phyloP scores from a whole-genome alignment of 2,329 filamentous ascomycete genomes.

The Aspergillus puulaauensis region DNA sequence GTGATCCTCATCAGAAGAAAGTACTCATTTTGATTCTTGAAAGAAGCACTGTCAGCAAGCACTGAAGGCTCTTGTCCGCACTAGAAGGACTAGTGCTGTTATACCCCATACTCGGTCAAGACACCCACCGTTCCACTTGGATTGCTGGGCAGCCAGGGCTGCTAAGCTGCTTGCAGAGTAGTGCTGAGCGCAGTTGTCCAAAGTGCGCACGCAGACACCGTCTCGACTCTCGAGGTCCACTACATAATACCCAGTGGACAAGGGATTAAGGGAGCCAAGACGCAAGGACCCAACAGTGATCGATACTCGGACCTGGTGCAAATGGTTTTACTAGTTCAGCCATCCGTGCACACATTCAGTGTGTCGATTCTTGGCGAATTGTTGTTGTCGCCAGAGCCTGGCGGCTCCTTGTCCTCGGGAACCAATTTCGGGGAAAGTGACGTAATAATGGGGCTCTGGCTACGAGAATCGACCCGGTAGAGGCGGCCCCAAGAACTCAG shows the following conservation, averaged over 20 bases:
- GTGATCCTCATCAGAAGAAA: neutral
- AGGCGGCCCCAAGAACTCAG: neutral
- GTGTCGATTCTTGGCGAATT: neutral
- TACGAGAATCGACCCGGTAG: neutral
- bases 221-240: neutral
- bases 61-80: neutral
- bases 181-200: too few relatives aligned
- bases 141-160: neutral
- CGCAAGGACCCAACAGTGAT: neutral
- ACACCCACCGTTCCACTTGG: neutral
- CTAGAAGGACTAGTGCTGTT: neutral
- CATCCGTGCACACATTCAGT: slow-evolving; percentile 6
- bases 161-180: too few relatives aligned
- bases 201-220: neutral
- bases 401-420: neutral
- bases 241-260: neutral
- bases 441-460: neutral
- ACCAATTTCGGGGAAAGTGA: neutral
- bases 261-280: too few relatives aligned
- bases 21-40: neutral
- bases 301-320: slow-evolving; percentile 7
- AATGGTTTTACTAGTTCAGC: slow-evolving; percentile 3
- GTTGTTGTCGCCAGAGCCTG: neutral
- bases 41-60: neutral
- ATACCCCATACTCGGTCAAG: slow-evolving; percentile 1